phyloP scores from a whole-genome alignment of 305 asterid species.

The Fraxinus paxiana region DNA sequence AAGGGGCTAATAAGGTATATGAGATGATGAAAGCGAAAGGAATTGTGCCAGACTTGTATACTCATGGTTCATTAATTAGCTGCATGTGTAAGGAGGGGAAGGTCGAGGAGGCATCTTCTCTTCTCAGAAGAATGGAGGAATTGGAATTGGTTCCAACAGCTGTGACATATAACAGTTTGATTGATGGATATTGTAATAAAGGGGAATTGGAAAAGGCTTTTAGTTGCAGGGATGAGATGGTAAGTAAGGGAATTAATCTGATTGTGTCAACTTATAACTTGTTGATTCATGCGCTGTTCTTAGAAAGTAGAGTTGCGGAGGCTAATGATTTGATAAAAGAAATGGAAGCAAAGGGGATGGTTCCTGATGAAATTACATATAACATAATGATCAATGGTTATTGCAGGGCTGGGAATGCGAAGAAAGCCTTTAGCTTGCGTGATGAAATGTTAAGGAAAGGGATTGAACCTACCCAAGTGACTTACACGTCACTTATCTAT shows the following conservation, averaged over 20 bases:
- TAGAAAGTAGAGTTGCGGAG: constrained; percentile 33
- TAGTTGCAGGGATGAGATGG: constrained; percentile 47
- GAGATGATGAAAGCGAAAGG: constrained; percentile 36
- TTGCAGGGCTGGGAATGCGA: constrained; percentile 39
- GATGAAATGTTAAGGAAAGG: constrained; percentile 50
- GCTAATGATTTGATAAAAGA: constrained; percentile 39
- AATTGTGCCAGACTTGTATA: constrained; percentile 40
- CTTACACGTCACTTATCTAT: constrained; percentile 45
- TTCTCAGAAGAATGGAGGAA: constrained; percentile 44
- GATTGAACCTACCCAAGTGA: constrained; percentile 41
- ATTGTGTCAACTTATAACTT: constrained; percentile 49
- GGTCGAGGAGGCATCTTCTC: constrained; percentile 38
- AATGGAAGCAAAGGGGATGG: constrained; percentile 38
- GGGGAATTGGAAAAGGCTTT: constrained; percentile 47
- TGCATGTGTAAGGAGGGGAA: constrained; percentile 37
- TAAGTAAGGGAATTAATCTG: constrained; percentile 38
- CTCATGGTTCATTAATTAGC: constrained; percentile 41
- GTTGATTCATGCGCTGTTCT: constrained; percentile 41
- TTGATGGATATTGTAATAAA: constrained; percentile 43
- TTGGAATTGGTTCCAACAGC: constrained; percentile 42
- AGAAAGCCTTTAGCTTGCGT: constrained; percentile 39
- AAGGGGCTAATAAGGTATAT: constrained; percentile 35
- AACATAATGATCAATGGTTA: constrained; percentile 43
- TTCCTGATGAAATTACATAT: constrained; percentile 46
- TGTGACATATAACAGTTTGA: constrained; percentile 45